Evolutionary conservation across 257 asterid genomes (phyloP).

Genomic region (Ajuga chamaepitys): DNA sequence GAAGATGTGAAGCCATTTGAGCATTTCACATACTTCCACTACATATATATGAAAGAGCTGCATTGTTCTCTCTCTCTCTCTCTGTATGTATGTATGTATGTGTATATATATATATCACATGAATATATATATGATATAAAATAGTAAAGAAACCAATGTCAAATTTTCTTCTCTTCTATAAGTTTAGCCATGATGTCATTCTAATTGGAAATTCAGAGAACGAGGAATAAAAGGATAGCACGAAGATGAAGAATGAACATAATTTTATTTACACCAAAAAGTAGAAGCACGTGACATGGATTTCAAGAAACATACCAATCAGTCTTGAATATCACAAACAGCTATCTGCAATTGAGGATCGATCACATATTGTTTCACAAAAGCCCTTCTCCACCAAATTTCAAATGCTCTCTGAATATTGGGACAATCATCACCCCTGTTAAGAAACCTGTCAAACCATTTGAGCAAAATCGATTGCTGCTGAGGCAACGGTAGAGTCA

Average conservation of each 20-base stretch:
- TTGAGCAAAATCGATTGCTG: constrained; percentile 60
- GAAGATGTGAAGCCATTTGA: neutral
- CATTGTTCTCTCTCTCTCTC: neutral
- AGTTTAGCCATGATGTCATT: neutral
- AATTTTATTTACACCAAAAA: constrained; percentile 8
- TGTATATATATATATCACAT: no score
- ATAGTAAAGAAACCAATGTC: no score
- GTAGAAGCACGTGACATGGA: constrained; percentile 1
- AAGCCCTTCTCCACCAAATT: constrained; percentile 96
- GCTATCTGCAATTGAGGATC: constrained; percentile 63
- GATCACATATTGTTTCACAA: constrained; percentile 47
- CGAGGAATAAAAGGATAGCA: neutral
- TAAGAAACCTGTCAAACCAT: constrained; percentile 86
- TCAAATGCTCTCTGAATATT: constrained; percentile 83
- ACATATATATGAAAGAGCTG: neutral
- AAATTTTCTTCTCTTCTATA: no score
- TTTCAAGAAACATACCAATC: constrained; percentile 25
- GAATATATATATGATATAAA: no score
- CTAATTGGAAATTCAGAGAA: constrained; percentile 1
- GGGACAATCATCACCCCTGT: constrained; percentile 87
- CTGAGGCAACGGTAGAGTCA: constrained; percentile 69
- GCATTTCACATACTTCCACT: neutral
- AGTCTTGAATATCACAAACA: constrained; percentile 47
- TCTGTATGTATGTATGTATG: no score
- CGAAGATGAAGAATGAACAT: constrained; percentile 1